These are phyloP conservation scores for Macaranga tanarius DNA, from an alignment of 441 rosid species.

Conservation along the genomic window DNA sequence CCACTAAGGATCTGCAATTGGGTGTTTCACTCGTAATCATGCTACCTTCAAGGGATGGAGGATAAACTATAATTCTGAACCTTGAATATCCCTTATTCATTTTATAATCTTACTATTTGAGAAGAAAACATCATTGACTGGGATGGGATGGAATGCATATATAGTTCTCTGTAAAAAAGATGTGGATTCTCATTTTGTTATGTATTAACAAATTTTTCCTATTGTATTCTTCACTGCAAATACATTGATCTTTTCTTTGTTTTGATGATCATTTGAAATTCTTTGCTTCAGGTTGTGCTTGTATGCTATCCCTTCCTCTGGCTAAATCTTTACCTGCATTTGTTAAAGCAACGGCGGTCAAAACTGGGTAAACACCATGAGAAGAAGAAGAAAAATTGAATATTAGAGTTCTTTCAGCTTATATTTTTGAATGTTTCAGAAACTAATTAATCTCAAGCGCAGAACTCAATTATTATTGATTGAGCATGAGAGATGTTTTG, in stretches of 20 bases:
- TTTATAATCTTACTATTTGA: no score
- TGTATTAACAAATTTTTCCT: not conserved
- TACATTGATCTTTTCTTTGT: slow-evolving; percentile 1
- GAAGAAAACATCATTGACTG: not conserved
- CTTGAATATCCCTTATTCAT: no score
- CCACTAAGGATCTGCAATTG: not conserved
- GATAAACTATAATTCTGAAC: not conserved
- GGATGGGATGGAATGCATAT: not conserved
- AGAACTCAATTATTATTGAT: not conserved
- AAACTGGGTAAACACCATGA: slow-evolving; percentile 48
- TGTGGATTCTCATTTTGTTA: not conserved
- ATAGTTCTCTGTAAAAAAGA: not conserved
- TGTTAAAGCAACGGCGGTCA: slow-evolving; percentile 64
- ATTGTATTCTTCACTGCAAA: not conserved
- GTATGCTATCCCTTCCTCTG: slow-evolving; percentile 70
- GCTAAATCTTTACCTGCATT: slow-evolving; percentile 67
- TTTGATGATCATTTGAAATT: slow-evolving; percentile 17
- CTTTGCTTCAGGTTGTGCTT: slow-evolving; percentile 51
- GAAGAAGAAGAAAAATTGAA: slow-evolving; percentile 37
- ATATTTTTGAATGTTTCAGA: not conserved
- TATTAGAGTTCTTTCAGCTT: not conserved
- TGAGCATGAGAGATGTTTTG: not conserved
- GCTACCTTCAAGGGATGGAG: not conserved
- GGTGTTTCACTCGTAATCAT: not conserved
- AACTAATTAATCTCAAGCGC: not conserved